These are phyloP conservation scores for Botryotinia calthae DNA, from an alignment of 2,329 filamentous ascomycete species.

Conservation along the genomic window DNA sequence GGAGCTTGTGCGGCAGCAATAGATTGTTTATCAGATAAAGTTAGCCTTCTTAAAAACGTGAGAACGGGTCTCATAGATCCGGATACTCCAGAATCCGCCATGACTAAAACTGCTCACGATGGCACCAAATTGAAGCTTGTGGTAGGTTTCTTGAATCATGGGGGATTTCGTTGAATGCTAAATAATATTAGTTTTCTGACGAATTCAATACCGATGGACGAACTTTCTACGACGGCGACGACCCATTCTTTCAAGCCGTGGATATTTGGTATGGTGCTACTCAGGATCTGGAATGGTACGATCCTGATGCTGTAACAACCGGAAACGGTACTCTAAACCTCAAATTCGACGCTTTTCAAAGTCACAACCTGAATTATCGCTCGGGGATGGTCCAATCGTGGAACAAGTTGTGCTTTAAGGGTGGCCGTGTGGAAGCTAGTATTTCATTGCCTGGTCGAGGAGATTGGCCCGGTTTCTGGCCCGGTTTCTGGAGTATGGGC, in stretches of 20 bases:
- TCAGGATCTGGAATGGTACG: constrained; percentile 68
- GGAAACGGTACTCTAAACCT: constrained; percentile 61
- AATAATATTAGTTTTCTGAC: constrained; percentile 57
- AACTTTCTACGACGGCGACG: constrained; percentile 69
- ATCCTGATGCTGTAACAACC: constrained; percentile 64
- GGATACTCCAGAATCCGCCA: constrained; percentile 59
- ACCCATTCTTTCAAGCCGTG: constrained; percentile 65
- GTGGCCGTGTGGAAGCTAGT: constrained; percentile 66
- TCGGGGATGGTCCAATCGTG: constrained; percentile 74
- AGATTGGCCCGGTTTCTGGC: constrained; percentile 69
- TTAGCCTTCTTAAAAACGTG: constrained; percentile 56
- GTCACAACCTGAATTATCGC: constrained; percentile 63
- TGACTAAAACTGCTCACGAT: constrained; percentile 54
- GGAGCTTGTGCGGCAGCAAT: constrained; percentile 41
- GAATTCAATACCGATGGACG: constrained; percentile 67
- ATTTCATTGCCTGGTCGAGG: constrained; percentile 67
- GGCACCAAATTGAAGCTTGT: constrained; percentile 63
- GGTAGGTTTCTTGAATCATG: constrained; percentile 42
- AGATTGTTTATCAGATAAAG: constrained; percentile 40
- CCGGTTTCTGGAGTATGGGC: constrained; percentile 74
- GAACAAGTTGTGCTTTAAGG: constrained; percentile 73
- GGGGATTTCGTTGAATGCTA: constrained; percentile 10
- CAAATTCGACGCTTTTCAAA: constrained; percentile 62
- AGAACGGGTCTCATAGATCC: constrained; percentile 63
- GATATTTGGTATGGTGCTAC: constrained; percentile 73